Evolutionary conservation across 306 rosid genomes (phyloP), one percentile per base, ranked within the genome.

Genomic region (Trifolium dubium): DNA sequence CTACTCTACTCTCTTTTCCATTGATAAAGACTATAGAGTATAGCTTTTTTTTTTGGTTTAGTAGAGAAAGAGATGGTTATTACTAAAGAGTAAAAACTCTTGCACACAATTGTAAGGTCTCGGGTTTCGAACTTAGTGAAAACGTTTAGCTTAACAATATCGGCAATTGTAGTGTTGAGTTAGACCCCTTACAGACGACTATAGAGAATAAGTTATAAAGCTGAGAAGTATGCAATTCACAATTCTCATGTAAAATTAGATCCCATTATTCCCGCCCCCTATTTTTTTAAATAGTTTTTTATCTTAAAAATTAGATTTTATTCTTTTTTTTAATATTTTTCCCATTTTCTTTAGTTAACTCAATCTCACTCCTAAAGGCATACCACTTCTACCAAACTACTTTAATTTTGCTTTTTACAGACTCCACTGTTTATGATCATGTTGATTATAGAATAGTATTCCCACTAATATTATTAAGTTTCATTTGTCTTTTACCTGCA

Each of bases 341-440:
- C 3, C 1, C 2, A 13, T 46, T 46, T 46, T 2, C 14, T 12
- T 46, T 11, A 1, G 39, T 72, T 72, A 54, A 23, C 69, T 56
- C 51, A 72, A 56, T 14, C 62, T 61, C 54, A 72, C 15, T 55
- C 44, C 54, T 15, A 40, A 44, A 29, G 31, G 39, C 81, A 49
- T 5, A 13, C 17, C 66, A 71, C 61, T 64, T 46, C 66, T 10
- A 78, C 68, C 28, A 64, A 55, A 71, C 77, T 47, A 10, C 72
- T 71, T 63, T 54, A 54, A 54, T 64, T 55, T 79, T 65, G 44
- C 69, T 72, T 79, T 71, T 64, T 71, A 13, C 40, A 64, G 35
- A 79, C 40, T 63, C 72, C 60, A 71, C 12, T 51, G 41, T 53
- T 54, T 28, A 71, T n/a, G n/a, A 70, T 64, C 61, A 76, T 50